A percentile compares a stretch with the other conserved stretches of the same genome.
Evolutionary conservation across 345 rosid species (phyloP).

Genomic region (Clarkia xantiana): DNA sequence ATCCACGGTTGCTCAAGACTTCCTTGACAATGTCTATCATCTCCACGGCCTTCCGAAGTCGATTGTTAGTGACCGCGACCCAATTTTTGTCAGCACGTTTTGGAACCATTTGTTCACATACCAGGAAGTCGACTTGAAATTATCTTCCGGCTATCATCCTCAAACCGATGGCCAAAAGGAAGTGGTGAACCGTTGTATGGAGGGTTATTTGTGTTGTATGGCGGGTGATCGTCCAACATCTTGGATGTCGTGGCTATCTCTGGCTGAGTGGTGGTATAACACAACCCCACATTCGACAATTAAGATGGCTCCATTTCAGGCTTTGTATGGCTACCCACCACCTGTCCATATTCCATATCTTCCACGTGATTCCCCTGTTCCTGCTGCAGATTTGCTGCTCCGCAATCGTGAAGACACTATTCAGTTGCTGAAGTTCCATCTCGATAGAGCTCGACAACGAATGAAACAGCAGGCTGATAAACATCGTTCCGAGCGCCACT

Average conservation of each 20-base stretch:
- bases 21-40: not conserved
- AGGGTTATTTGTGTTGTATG: slow-evolving; percentile 1
- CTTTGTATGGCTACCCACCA: not conserved
- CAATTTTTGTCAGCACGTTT: not conserved
- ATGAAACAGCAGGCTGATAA: not conserved
- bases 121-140: not conserved
- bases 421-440: not conserved
- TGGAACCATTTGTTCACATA: not conserved
- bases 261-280: slow-evolving; percentile 4
- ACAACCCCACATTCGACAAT: not conserved
- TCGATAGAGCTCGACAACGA: not conserved
- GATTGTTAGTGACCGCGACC: not conserved
- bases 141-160: slow-evolving; percentile 1
- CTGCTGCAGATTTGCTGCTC: not conserved
- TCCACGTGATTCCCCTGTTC: not conserved
- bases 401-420: not conserved
- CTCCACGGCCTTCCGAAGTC: not conserved
- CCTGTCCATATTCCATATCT: not conserved
- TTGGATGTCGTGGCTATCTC: not conserved
- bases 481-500: not conserved
- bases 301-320: not conserved
- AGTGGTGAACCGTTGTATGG: not conserved
- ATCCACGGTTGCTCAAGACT: not conserved
- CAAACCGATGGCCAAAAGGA: slow-evolving; percentile 1
- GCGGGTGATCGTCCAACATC: not conserved